phyloP scores from a whole-genome alignment of 108 stramenopile genomes.

The Phaeodactylum tricornutum region DNA sequence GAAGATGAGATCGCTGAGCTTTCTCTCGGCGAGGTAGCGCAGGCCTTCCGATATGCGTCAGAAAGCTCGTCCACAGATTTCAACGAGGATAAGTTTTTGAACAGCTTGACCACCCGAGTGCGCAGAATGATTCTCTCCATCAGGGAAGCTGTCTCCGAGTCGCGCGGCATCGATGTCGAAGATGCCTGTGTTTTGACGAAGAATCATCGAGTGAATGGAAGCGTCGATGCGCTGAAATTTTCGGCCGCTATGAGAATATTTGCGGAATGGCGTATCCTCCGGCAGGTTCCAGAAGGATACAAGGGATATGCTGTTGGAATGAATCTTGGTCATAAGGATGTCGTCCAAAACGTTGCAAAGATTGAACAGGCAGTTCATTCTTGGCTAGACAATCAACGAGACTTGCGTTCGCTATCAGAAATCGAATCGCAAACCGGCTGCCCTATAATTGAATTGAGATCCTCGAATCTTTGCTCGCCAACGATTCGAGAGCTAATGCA shows the following conservation, averaged over 20 bases:
- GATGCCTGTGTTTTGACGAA: too few relatives aligned
- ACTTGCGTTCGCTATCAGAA: constrained; percentile 4
- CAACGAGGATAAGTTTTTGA: constrained; percentile 18
- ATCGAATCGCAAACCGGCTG: background rate
- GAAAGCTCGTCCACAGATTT: constrained; percentile 20
- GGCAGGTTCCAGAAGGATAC: constrained; percentile 65
- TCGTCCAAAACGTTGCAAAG: constrained; percentile 66
- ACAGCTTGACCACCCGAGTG: constrained; percentile 16
- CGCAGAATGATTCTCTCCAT: constrained; percentile 21
- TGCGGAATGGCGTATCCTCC: constrained; percentile 66
- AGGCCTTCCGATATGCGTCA: constrained; percentile 33
- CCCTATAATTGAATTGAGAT: background rate
- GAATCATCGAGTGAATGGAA: background rate
- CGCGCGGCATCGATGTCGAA: constrained; percentile 11
- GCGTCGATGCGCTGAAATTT: constrained; percentile 46
- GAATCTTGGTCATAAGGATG: constrained; percentile 57
- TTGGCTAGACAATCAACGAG: background rate
- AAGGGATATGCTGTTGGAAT: constrained; percentile 69
- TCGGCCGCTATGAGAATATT: constrained; percentile 58
- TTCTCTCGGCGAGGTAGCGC: constrained; percentile 36
- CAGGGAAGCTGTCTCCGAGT: constrained; percentile 16
- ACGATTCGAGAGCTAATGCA: constrained; percentile 42
- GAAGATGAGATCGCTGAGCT: constrained; percentile 32
- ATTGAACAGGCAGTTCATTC: constrained; percentile 49
- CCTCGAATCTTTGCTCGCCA: constrained; percentile 20